These are phyloP conservation scores for Collariella sp. DNA, from an alignment of 495 filamentous ascomycete genomes.

Conservation along the genomic window DNA sequence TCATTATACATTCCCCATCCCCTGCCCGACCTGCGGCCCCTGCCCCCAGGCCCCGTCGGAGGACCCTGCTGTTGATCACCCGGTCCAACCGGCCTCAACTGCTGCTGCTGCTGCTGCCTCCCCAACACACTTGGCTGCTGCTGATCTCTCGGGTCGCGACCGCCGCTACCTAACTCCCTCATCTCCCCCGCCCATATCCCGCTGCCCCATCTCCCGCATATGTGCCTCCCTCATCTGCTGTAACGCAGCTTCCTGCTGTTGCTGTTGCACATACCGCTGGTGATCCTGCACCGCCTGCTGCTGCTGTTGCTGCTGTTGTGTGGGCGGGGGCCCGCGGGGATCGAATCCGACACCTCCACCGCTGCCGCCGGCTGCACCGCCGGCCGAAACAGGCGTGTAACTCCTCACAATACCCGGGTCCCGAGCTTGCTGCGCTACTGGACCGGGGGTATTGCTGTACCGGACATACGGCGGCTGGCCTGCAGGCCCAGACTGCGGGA, in stretches of 20 bases:
- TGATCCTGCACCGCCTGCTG: background rate
- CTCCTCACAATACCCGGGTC: slow-evolving; percentile 15
- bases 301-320: background rate
- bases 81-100: too few species aligned
- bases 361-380: background rate
- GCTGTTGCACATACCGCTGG: background rate
- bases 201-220: too few species aligned
- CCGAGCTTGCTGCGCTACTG: slow-evolving; percentile 14
- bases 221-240: slow-evolving; percentile 7
- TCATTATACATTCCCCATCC: background rate
- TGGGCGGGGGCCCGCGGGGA: slow-evolving; percentile 16
- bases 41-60: background rate
- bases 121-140: too few species aligned
- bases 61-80: too few species aligned
- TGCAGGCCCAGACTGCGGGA: slow-evolving; percentile 4
- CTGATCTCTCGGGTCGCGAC: too few species aligned
- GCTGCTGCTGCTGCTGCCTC: too few species aligned
- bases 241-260: background rate
- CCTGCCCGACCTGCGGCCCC: slow-evolving; percentile 12
- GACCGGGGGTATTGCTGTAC: slow-evolving; percentile 25
- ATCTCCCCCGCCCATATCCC: too few species aligned
- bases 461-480: slow-evolving; percentile 28
- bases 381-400: slow-evolving; percentile 20
- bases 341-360: slow-evolving; percentile 16
- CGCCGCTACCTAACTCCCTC: background rate